Base-by-base conservation (phyloP, 768 basidiomycete genomes). In the Leucocoprinus sp. region DNA sequence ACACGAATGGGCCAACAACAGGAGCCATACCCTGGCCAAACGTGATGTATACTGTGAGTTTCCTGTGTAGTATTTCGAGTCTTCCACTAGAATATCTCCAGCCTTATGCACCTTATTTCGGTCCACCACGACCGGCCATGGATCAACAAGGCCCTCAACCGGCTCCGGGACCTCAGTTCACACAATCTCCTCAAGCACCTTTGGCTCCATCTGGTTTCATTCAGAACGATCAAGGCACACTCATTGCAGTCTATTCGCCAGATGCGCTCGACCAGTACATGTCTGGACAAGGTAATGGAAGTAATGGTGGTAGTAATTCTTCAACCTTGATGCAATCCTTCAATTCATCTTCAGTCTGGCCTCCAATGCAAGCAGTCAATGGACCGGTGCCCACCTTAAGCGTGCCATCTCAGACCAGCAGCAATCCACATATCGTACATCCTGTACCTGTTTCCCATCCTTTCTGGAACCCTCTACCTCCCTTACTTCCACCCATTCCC, bases 191-290 rank as follows among this genome's bases (percentile, higher is more conserved):
- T 24, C 76, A 78, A 53, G 71, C 81, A 3, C 82, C 84, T 14
- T 62, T 84, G 8, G 64, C 72, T 35, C 78, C 83, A 1, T 75
- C 78, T 0, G 80, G 82, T 1, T 87, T 85, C 55, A 75, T 83
- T 43, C 82, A 84, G 50, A 78, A 79, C 44, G 80, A 84, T 45
- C 79, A 82, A 41, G 82, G 84, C 4, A 76, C 76, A n/a, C 67
- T 86, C 22, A 74, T 84, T 33, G 74, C 84, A 18, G 72, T 84
- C 24, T 86, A 87, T 56, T 74, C 73, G 19, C 78, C 78, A 2
- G 84, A 86, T 37, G 82, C 78, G 1, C 69, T 85, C 21, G 75
- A 82, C 51, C 75, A 77, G 43, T 85, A 85, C 53, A 78, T 85
- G 76, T 58, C 78, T 18, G 34, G 33, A 27, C 46, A 48, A 15